Evolutionary conservation across 306 rosid genomes (phyloP), one percentile per base, ranked within the genome.

Genomic region (Cucurbita argyrosperma): DNA sequence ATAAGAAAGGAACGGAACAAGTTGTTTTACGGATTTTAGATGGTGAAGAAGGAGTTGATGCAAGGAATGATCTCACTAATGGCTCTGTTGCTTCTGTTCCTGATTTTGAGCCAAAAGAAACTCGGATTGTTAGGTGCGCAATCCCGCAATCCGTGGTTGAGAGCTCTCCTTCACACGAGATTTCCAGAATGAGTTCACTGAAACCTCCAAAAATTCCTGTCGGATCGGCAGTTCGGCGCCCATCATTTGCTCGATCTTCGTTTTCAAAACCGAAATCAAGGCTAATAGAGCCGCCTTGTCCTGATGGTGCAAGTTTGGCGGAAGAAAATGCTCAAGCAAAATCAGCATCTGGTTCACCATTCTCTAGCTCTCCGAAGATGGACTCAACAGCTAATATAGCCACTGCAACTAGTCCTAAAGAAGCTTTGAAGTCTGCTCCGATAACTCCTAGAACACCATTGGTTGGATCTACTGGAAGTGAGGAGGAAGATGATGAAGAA

Each of bases 401-500:
- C 78, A 39, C 76, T 19, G 71, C 35, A 39, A 53, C 77, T 30
- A 60, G 80, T 51, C 80, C 87, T 1, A 74, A 62, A 60, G 88
- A 80, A 1, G 19, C 46, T 55, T 43, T 52, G 38, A 84, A 77
- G 58, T 78, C 84, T 21, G 45, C 47, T 13, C 73, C 86, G 8
- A 50, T 78, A 43, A 86, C 89, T 21, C 96, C 90, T 30, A 64
- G 83, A 67, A 82, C 89, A 12, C 87, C 93, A 10, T 80, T 87
- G 84, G 71, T 87, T 69, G 78, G 79, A 35, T 52, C 84, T 4
- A 77, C 71, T 5, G 78, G 71, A 4, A 79, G 45, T 37, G 88
- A 86, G 4, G 93, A 85, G 5, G 94, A 89, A 11, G 97, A 87
- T 9, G 93, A 89, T 8, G 91, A 91, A 0, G 92, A 88, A 74